Conservation (phyloP, 352 stramenopile species). For the Thalassiosira hispida region DNA sequence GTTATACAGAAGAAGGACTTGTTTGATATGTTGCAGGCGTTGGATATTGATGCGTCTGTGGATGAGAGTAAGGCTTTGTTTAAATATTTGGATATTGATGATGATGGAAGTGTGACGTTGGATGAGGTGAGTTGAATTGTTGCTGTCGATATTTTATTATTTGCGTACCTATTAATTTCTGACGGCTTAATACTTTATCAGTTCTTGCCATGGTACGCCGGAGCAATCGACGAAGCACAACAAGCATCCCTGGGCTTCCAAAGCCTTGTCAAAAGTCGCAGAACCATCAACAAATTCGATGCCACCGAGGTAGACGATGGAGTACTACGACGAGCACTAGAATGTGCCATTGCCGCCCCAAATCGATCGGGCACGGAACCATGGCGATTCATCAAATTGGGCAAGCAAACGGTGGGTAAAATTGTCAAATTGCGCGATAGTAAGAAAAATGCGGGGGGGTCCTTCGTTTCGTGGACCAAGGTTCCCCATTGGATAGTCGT, state of each 20-base stretch:
- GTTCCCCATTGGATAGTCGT: conserved; percentile 74
- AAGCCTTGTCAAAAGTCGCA: conserved; percentile 53
- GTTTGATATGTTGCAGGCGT: conserved; percentile 43
- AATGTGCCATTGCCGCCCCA: conserved; percentile 70
- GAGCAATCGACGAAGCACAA: conserved; percentile 53
- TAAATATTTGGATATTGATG: conserved; percentile 66
- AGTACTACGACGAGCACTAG: conserved; percentile 60
- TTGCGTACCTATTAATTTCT: not conserved
- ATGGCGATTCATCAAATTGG: conserved; percentile 73
- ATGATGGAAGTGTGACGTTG: conserved; percentile 47
- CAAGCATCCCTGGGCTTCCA: conserved; percentile 52
- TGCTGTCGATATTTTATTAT: not conserved
- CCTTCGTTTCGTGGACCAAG: conserved; percentile 55
- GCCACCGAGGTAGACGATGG: conserved; percentile 65
- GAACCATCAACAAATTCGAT: conserved; percentile 72
- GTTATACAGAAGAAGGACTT: conserved; percentile 49
- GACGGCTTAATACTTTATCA: no score
- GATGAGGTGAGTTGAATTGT: conserved; percentile 47
- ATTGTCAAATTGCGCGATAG: conserved; percentile 47
- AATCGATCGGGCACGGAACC: conserved; percentile 67
- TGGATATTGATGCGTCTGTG: conserved; percentile 60
- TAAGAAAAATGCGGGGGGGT: conserved; percentile 33
- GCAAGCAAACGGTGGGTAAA: conserved; percentile 60
- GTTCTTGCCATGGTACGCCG: conserved; percentile 71
- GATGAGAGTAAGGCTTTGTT: conserved; percentile 63